Evolutionary conservation across 306 rosid species (phyloP), one percentile per base, ranked within the genome.

Genomic region (Luffa acutangula): DNA sequence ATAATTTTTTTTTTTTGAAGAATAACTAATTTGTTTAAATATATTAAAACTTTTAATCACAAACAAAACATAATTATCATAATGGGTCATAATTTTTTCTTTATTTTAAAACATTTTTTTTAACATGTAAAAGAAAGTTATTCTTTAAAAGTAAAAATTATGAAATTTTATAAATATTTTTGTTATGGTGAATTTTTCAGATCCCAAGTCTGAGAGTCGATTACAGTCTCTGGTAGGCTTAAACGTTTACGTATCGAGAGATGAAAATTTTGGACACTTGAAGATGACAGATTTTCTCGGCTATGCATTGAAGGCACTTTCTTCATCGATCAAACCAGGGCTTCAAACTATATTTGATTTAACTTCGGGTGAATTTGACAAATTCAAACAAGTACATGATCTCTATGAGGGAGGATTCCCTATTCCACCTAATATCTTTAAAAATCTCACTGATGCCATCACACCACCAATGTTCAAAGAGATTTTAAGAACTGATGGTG

Each of bases 211-310:
- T 42, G 97, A 92, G 90, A 88, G 87, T 25, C 85, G 90, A 78
- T 77, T 92, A 6, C 20, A 64, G 81, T 51, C 63, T 2, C 7
- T 75, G 83, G 57, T 18, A 86, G 88, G 97, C 84, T 72, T 95
- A 45, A 85, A 84, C 82, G 84, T 92, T 79, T 92, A 92, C 82
- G 98, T 93, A 45, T 97, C 98, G 7, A 91, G 92, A 80, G 97
- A 92, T 58, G 98, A 95, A 77, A 88, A 87, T 75, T 92, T 95
- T 77, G 92, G 93, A 6, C 93, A 91, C 82, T 77, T 92, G 83
- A 95, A 95, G 83, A 77, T 95, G 88, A 20, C 97, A 7, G 97
- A 95, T 56, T 93, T 93, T 58, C 85, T 95, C 52, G 97, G 89
- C 46, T 83, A 84, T 85, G 89, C 90, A 45, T 49, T 95, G 78